Conservation (phyloP, 768 basidiomycete genomes). For the Boletus sensibilis region DNA sequence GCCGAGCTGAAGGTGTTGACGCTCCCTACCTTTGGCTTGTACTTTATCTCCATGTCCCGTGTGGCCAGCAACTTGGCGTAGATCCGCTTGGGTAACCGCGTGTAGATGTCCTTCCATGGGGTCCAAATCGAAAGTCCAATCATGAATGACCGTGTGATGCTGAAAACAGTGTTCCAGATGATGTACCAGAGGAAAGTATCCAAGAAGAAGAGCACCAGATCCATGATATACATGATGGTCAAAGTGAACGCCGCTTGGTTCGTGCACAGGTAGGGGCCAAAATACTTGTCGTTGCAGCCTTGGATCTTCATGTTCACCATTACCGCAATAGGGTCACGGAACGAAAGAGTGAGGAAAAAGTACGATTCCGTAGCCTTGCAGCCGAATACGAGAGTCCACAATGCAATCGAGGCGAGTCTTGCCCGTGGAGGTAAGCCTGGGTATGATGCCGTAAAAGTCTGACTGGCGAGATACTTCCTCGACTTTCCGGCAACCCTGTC, state of each 20-base stretch:
- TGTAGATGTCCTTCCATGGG: conserved; percentile 98
- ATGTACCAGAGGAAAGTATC: conserved; percentile 99
- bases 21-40: conserved; percentile 90
- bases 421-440: conserved; percentile 61
- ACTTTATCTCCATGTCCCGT: conserved; percentile 94
- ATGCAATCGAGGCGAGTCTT: conserved; percentile 72
- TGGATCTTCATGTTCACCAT: conserved; percentile 98
- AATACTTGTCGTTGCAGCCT: conserved; percentile 82
- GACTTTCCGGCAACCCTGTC: conserved; percentile 95
- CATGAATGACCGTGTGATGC: conserved; percentile 82
- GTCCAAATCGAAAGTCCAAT: conserved; percentile 98
- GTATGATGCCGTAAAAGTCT: conserved; percentile 98
- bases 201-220: conserved; percentile 93
- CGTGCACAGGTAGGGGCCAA: conserved; percentile 78
- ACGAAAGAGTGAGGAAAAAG: conserved; percentile 95
- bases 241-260: conserved; percentile 96
- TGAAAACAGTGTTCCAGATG: conserved; percentile 97
- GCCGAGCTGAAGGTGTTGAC: neutral
- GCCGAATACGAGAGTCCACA: conserved; percentile 93
- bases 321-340: conserved; percentile 88
- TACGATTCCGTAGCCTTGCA: conserved; percentile 98
- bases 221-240: conserved; percentile 99
- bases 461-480: conserved; percentile 95
- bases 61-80: conserved; percentile 95
- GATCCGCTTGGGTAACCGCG: conserved; percentile 92